Evolutionary conservation across 495 filamentous ascomycete genomes (phyloP).

Genomic region (Trichoderma gamsii): DNA sequence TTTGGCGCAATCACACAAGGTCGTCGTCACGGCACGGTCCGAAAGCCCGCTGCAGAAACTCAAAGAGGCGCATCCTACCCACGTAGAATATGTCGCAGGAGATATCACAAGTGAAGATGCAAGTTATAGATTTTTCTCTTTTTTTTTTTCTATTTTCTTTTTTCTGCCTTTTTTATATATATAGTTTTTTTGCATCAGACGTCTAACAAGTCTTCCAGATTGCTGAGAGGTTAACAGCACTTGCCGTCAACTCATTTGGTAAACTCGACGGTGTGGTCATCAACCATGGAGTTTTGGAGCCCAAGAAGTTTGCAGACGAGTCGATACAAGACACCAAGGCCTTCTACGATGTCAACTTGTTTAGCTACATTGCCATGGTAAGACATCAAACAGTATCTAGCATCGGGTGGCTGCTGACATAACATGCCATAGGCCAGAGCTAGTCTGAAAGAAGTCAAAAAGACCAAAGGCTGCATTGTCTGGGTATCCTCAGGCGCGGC

Average conservation of each 20-base stretch:
- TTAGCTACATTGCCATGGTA: conserved; percentile 74
- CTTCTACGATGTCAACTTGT: conserved; percentile 77
- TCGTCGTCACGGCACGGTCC: conserved; percentile 72
- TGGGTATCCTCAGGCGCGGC: conserved; percentile 76
- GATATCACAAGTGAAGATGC: conserved; percentile 65
- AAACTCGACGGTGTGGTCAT: conserved; percentile 74
- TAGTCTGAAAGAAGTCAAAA: conserved; percentile 63
- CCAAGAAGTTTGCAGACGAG: conserved; percentile 59
- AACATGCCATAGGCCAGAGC: conserved; percentile 55
- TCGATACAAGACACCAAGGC: conserved; percentile 64
- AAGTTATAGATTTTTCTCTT: conserved; percentile 16
- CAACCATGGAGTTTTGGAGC: conserved; percentile 78
- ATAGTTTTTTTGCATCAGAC: not conserved
- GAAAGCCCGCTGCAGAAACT: conserved; percentile 59
- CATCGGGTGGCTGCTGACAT: conserved; percentile 19
- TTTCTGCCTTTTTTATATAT: not conserved
- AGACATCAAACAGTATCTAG: conserved; percentile 23
- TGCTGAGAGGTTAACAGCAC: conserved; percentile 53
- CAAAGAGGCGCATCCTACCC: conserved; percentile 54
- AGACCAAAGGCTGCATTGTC: conserved; percentile 61
- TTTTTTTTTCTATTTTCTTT: not conserved
- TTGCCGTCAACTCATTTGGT: conserved; percentile 60
- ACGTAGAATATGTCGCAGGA: conserved; percentile 66
- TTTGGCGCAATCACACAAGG: conserved; percentile 59
- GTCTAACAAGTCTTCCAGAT: conserved; percentile 33